These are phyloP conservation scores for Erythrobasidium hasegawianum DNA, from an alignment of 1,284 basidiomycete species.

Conservation along the genomic window DNA sequence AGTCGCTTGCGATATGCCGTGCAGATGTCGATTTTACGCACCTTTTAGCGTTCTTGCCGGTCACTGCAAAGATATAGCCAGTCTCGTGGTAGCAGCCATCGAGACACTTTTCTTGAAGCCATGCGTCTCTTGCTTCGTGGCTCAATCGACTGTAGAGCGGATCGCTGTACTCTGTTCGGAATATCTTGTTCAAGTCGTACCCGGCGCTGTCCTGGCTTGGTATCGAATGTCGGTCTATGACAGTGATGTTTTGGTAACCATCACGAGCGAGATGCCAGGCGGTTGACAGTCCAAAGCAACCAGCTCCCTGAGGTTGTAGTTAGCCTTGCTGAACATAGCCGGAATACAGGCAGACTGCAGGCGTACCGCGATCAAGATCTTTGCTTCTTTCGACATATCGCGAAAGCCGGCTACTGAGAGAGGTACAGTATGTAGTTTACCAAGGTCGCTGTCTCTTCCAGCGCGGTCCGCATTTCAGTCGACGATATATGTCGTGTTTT, in stretches of 20 bases:
- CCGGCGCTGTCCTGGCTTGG: slow-evolving; percentile 48
- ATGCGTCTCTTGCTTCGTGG: slow-evolving; percentile 42
- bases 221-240: slow-evolving; percentile 47
- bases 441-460: too few relatives aligned
- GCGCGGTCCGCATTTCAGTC: too few relatives aligned
- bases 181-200: slow-evolving; percentile 49
- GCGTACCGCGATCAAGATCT: too few relatives aligned
- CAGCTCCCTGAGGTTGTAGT: too few relatives aligned
- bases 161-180: slow-evolving; percentile 32
- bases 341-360: too few relatives aligned
- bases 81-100: slow-evolving; percentile 46
- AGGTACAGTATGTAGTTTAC: too few relatives aligned
- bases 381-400: too few relatives aligned
- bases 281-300: slow-evolving; percentile 49
- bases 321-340: too few relatives aligned
- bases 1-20: background rate
- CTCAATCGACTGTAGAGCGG: slow-evolving; percentile 14
- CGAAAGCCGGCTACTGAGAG: too few relatives aligned
- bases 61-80: slow-evolving; percentile 40
- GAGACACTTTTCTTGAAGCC: slow-evolving; percentile 47
- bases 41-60: slow-evolving; percentile 18
- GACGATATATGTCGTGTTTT: too few relatives aligned
- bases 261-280: slow-evolving; percentile 47
- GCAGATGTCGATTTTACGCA: background rate
- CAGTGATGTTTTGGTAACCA: slow-evolving; percentile 47